phyloP scores from a whole-genome alignment of 768 basidiomycete species.

The Dictyophora rubrovolvata region DNA sequence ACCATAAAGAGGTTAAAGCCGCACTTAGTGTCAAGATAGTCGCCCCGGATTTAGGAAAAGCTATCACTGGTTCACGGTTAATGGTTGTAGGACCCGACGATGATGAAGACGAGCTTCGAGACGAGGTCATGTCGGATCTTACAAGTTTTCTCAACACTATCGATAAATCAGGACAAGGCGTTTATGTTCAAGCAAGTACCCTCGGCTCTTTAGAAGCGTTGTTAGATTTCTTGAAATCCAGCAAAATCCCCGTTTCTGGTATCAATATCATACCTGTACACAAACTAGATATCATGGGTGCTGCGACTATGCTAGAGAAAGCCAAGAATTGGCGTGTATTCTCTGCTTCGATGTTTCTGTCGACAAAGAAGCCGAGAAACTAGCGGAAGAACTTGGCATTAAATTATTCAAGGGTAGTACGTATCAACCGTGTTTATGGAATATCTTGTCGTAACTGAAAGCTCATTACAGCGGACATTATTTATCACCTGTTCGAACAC shows the following conservation, averaged over 20 bases:
- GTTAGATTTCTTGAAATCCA: conserved; percentile 86
- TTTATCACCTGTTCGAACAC: conserved; percentile 97
- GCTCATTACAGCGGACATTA: conserved; percentile 76
- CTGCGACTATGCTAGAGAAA: conserved; percentile 89
- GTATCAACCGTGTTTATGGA: conserved; percentile 8
- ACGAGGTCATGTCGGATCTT: conserved; percentile 95
- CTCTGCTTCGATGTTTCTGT: conserved; percentile 94
- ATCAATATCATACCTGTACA: conserved; percentile 98
- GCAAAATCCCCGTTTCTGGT: conserved; percentile 95
- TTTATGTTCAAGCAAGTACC: conserved; percentile 95
- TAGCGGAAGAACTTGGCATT: conserved; percentile 93
- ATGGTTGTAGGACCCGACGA: conserved; percentile 92
- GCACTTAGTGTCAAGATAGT: conserved; percentile 93
- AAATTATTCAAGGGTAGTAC: conserved; percentile 89
- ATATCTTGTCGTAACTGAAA: conserved; percentile 8
- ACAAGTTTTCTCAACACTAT: conserved; percentile 81
- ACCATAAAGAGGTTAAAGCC: conserved; percentile 95
- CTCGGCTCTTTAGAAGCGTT: conserved; percentile 95
- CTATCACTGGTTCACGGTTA: conserved; percentile 92
- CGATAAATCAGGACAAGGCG: conserved; percentile 92
- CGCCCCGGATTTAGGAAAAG: conserved; percentile 93
- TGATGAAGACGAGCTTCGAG: conserved; percentile 89
- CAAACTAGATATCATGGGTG: conserved; percentile 89
- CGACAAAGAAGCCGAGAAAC: conserved; percentile 84
- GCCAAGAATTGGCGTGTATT: conserved; percentile 89